Conservation (phyloP, 768 basidiomycete species). For the Psilocybe tampanensis region DNA sequence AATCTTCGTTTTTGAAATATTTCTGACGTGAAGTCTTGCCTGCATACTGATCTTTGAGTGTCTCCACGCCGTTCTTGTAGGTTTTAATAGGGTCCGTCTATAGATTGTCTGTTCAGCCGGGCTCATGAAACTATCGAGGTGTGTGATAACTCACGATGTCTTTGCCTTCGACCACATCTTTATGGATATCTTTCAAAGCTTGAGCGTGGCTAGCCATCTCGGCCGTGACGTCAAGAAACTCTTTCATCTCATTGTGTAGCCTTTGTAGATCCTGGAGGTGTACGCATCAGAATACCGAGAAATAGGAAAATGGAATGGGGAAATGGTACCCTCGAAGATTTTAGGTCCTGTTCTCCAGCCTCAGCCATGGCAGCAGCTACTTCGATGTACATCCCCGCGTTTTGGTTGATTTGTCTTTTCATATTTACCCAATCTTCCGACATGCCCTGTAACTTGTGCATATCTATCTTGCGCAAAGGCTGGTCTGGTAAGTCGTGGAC, state of each 20-base stretch:
- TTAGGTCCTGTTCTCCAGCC: conserved; percentile 49
- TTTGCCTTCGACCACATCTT: conserved; percentile 56
- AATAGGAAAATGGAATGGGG: not conserved
- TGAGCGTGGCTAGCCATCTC: conserved; percentile 61
- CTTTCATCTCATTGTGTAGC: conserved; percentile 69
- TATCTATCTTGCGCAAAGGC: conserved; percentile 59
- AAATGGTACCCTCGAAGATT: conserved; percentile 50
- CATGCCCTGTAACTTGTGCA: conserved; percentile 55
- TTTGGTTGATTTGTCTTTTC: conserved; percentile 46
- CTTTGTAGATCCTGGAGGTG: conserved; percentile 51
- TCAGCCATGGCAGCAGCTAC: conserved; percentile 65
- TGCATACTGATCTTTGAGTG: conserved; percentile 47
- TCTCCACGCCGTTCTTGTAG: conserved; percentile 53
- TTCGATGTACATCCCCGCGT: conserved; percentile 41
- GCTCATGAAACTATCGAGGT: not conserved
- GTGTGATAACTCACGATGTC: conserved; percentile 53
- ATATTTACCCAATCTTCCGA: conserved; percentile 65
- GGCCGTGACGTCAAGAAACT: conserved; percentile 64
- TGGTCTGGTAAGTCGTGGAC: conserved; percentile 65
- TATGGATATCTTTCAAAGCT: conserved; percentile 56
- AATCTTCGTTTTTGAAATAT: conserved; percentile 65
- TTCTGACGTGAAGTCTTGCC: conserved; percentile 76
- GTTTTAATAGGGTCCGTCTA: conserved; percentile 53
- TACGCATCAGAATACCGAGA: not conserved
- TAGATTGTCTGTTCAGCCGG: not conserved